Percentiles rank a stretch among this genome's conserved stretches.
Evolutionary conservation across 208 protist species (phyloP).

Genomic region (Jaenimonas drosophilae): DNA sequence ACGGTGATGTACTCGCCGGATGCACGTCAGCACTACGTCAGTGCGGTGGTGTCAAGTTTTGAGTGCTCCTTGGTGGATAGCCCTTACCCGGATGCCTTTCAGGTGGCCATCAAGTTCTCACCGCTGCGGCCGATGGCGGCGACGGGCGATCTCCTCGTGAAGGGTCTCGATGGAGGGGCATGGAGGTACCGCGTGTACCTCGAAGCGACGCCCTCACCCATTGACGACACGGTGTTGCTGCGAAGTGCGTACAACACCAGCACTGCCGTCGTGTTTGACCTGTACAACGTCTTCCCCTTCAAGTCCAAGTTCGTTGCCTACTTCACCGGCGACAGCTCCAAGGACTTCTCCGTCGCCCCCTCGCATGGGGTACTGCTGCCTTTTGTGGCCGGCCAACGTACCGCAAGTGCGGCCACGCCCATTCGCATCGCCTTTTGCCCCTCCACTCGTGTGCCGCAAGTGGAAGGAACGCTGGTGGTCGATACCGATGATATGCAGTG

Average conservation of each 20-base stretch:
- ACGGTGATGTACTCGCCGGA: conserved; percentile 32
- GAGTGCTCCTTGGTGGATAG: conserved; percentile 18
- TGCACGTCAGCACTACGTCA: conserved; percentile 29
- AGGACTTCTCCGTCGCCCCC: conserved; percentile 67
- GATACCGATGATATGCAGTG: conserved; percentile 92
- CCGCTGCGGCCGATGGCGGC: conserved; percentile 75
- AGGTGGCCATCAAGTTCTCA: conserved; percentile 43
- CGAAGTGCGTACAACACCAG: conserved; percentile 37
- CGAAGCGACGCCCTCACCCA: conserved; percentile 56
- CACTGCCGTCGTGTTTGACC: conserved; percentile 56
- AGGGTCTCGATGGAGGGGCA: conserved; percentile 32
- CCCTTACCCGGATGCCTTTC: conserved; percentile 20
- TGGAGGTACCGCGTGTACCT: conserved; percentile 80
- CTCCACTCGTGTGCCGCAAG: conserved; percentile 51
- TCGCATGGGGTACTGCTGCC: conserved; percentile 67
- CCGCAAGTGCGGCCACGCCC: conserved; percentile 18
- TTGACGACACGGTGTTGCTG: conserved; percentile 82
- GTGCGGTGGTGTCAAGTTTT: conserved; percentile 20
- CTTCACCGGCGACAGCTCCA: conserved; percentile 79
- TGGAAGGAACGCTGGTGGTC: conserved; percentile 76
- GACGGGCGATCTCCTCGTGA: conserved; percentile 55
- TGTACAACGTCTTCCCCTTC: conserved; percentile 85
- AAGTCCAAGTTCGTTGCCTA: conserved; percentile 75
- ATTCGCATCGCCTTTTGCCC: conserved; percentile 49
- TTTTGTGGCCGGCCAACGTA: conserved; percentile 44